A percentile compares a stretch with the other conserved stretches of the same genome.
Conservation (phyloP, 2,329 filamentous ascomycete species). For the Didymellaceae sp. region DNA sequence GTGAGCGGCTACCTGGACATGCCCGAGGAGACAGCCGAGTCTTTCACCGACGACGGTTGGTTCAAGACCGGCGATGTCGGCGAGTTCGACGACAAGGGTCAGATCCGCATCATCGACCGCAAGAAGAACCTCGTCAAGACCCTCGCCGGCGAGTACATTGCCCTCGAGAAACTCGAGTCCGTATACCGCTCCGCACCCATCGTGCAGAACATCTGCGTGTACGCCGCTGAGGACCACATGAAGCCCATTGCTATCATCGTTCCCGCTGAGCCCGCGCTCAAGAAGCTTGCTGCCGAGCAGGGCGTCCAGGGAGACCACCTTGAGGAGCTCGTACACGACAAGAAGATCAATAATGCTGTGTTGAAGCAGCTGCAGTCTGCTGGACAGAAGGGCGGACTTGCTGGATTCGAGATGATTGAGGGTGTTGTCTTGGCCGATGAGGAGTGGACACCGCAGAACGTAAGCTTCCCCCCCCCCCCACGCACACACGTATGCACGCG, state of each 20-base stretch:
- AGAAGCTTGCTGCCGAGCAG: slow-evolving; percentile 61
- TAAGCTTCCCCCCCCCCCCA: no score
- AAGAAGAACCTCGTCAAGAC: slow-evolving; percentile 99
- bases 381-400: slow-evolving; percentile 71
- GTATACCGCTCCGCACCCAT: slow-evolving; percentile 82
- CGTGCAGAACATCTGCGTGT: slow-evolving; percentile 86
- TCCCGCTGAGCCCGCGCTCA: slow-evolving; percentile 62
- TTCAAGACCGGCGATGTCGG: slow-evolving; percentile 98
- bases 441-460: slow-evolving; percentile 85
- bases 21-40: slow-evolving; percentile 79
- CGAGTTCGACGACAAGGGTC: slow-evolving; percentile 80
- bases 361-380: slow-evolving; percentile 72
- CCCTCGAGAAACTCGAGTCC: slow-evolving; percentile 91
- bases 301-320: slow-evolving; percentile 69
- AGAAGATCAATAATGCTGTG: slow-evolving; percentile 69
- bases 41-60: slow-evolving; percentile 85
- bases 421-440: slow-evolving; percentile 81
- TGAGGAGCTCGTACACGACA: slow-evolving; percentile 72
- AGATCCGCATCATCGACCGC: slow-evolving; percentile 87
- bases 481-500: background rate
- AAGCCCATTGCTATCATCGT: slow-evolving; percentile 85
- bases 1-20: slow-evolving; percentile 83
- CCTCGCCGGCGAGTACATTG: slow-evolving; percentile 93
- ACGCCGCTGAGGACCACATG: slow-evolving; percentile 75
- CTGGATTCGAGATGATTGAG: slow-evolving; percentile 74